phyloP scores from a whole-genome alignment of 2,329 filamentous ascomycete genomes.

The Cercospora sp. region DNA sequence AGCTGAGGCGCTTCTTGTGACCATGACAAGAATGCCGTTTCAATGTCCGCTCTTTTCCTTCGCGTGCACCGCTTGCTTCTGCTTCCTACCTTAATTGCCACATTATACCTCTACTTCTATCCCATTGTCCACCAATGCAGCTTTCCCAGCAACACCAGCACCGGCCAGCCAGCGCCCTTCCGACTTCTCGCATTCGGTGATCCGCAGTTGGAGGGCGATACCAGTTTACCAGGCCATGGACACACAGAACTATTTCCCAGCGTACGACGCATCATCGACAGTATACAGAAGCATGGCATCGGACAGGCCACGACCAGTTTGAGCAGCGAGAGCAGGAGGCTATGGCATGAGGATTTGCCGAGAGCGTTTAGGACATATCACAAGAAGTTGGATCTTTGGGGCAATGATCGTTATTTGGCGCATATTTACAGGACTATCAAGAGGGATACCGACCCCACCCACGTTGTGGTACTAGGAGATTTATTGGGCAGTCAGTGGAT shows the following conservation, averaged over 20 bases:
- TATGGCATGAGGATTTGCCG: slow-evolving; percentile 61
- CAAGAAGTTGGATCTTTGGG: slow-evolving; percentile 83
- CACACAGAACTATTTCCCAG: slow-evolving; percentile 48
- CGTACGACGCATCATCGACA: slow-evolving; percentile 33
- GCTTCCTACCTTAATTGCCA: slow-evolving; percentile 68
- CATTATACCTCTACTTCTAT: slow-evolving; percentile 83
- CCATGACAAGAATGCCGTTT: slow-evolving; percentile 10
- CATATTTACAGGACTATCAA: slow-evolving; percentile 83
- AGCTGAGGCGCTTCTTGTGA: slow-evolving; percentile 2
- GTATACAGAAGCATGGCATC: slow-evolving; percentile 16
- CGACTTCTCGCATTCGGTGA: slow-evolving; percentile 85
- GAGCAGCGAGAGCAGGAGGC: slow-evolving; percentile 26
- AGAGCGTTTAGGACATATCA: slow-evolving; percentile 65
- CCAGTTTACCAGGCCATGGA: slow-evolving; percentile 64
- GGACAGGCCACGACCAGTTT: slow-evolving; percentile 14
- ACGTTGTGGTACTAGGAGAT: slow-evolving; percentile 86
- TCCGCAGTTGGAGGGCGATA: slow-evolving; percentile 91
- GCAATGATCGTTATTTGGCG: slow-evolving; percentile 92
- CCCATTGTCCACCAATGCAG: slow-evolving; percentile 77
- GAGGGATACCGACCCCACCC: slow-evolving; percentile 84
- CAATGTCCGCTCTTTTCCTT: slow-evolving; percentile 46
- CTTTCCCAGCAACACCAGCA: slow-evolving; percentile 59
- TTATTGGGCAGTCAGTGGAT: slow-evolving; percentile 96
- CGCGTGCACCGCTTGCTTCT: slow-evolving; percentile 54
- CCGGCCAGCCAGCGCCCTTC: slow-evolving; percentile 64